phyloP scores from a whole-genome alignment of 2,329 filamentous ascomycete genomes.

The Cercospora citrullina region DNA sequence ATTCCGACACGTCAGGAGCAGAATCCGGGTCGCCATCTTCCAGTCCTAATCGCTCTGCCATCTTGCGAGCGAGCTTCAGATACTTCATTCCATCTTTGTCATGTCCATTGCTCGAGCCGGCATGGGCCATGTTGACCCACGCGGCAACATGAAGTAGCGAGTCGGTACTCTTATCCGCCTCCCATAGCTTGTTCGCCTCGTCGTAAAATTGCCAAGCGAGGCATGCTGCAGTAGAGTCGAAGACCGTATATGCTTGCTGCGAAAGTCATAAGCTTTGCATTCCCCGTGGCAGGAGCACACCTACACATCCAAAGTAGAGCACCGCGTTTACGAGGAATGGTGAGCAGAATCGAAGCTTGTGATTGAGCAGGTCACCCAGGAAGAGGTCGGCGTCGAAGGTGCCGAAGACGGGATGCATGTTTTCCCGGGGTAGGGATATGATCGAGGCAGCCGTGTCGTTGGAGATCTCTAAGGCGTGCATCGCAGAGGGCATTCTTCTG shows the following conservation, averaged over 20 bases:
- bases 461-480: neutral
- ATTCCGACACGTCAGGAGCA: neutral
- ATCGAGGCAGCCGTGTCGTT: neutral
- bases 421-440: neutral
- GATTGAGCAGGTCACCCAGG: neutral
- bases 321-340: neutral
- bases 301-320: neutral
- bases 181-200: neutral
- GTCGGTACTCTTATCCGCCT: neutral
- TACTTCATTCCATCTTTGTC: neutral
- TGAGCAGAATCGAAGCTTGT: neutral
- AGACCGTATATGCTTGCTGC: neutral
- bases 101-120: neutral
- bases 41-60: neutral
- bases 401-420: neutral
- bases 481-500: neutral
- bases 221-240: neutral
- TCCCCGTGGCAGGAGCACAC: neutral
- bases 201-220: neutral
- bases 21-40: neutral
- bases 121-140: neutral
- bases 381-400: neutral
- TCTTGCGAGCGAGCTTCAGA: neutral
- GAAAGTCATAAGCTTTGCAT: neutral
- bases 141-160: neutral